Evolutionary conservation across 2,329 filamentous ascomycete genomes (phyloP).

Genomic region (Nemania bipapillata): DNA sequence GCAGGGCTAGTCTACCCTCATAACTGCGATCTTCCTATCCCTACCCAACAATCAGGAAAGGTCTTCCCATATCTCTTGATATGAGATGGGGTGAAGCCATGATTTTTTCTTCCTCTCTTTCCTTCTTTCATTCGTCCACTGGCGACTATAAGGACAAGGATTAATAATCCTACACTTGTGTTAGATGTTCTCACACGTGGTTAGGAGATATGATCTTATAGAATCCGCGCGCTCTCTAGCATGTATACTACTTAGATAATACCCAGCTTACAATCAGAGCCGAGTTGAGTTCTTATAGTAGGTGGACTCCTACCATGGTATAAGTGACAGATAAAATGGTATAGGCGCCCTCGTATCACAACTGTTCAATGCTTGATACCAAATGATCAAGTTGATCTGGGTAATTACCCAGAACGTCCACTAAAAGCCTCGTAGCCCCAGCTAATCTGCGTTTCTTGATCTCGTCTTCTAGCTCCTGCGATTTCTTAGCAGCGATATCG

Average conservation of each 20-base stretch:
- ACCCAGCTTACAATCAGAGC: conserved; percentile 30
- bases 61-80: not conserved
- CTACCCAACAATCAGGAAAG: not conserved
- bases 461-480: conserved; percentile 79
- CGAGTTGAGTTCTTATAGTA: conserved; percentile 1
- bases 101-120: not conserved
- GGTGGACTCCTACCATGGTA: not conserved
- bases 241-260: conserved; percentile 38
- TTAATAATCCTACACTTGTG: conserved; percentile 19
- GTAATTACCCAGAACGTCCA: conserved; percentile 54
- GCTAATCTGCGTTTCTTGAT: conserved; percentile 71
- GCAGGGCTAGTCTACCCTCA: not conserved
- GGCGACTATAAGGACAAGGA: conserved; percentile 15
- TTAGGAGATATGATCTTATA: conserved; percentile 32
- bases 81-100: conserved; percentile 5
- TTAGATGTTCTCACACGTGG: conserved; percentile 30
- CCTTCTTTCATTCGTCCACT: conserved; percentile 21
- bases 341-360: conserved; percentile 54
- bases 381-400: conserved; percentile 64
- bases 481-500: conserved; percentile 82
- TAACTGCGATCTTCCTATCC: conserved; percentile 5
- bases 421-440: conserved; percentile 59
- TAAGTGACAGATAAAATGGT: not conserved
- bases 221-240: conserved; percentile 34
- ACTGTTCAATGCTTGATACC: conserved; percentile 67